Evolutionary conservation across 331 rosid genomes (phyloP).

Genomic region (Prunus yedoensis): DNA sequence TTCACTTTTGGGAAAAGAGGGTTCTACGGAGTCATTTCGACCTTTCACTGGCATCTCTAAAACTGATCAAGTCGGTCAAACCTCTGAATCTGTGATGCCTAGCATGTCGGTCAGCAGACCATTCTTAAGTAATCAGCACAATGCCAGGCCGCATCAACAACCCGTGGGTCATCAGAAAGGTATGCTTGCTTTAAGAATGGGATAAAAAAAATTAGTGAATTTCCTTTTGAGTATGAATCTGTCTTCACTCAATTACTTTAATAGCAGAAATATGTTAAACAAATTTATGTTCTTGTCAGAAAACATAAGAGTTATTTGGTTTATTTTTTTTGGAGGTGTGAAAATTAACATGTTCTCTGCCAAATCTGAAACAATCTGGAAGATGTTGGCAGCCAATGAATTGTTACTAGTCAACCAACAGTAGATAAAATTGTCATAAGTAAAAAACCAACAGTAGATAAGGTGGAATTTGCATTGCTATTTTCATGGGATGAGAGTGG

Average conservation of each 20-base stretch:
- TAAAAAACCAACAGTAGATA: neutral
- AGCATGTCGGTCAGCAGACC: conserved; percentile 51
- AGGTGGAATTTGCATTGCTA: neutral
- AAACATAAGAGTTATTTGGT: neutral
- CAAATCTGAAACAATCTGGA: neutral
- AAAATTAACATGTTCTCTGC: neutral
- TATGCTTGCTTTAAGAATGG: conserved; percentile 28
- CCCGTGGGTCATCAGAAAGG: conserved; percentile 84
- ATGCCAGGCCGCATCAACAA: conserved; percentile 67
- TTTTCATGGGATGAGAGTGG: neutral
- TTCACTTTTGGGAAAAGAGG: conserved; percentile 53
- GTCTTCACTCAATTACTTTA: neutral
- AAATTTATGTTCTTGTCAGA: neutral
- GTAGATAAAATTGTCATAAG: too few species aligned
- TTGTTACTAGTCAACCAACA: neutral
- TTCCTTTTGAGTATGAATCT: neutral
- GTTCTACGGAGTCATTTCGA: conserved; percentile 55
- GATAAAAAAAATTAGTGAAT: neutral
- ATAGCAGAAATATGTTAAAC: neutral
- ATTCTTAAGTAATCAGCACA: conserved; percentile 52
- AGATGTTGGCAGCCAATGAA: neutral
- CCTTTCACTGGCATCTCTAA: conserved; percentile 55
- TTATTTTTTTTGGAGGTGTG: neutral
- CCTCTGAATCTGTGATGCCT: conserved; percentile 54
- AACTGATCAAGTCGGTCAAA: conserved; percentile 53